These are phyloP conservation scores for Pichia ethanolica DNA, from an alignment of 805 yeast genomes.

Conservation along the genomic window DNA sequence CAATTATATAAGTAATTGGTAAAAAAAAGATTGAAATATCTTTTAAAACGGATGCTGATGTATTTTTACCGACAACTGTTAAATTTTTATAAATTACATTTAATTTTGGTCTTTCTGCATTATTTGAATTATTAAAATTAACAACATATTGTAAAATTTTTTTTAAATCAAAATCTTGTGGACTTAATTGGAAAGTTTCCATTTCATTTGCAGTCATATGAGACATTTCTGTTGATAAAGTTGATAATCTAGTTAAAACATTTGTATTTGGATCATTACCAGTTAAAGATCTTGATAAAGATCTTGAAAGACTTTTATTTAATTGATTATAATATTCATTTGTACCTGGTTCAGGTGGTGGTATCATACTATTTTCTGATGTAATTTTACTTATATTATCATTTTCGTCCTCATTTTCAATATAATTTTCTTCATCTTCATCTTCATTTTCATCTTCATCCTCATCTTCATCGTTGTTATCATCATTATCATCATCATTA, in stretches of 20 bases:
- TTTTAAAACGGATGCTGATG: constrained; percentile 35
- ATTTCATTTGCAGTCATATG: constrained; percentile 10
- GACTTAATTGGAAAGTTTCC: constrained; percentile 11
- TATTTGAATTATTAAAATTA: constrained; percentile 34
- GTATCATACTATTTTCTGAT: neutral
- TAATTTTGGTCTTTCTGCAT: constrained; percentile 33
- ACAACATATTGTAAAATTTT: constrained; percentile 31
- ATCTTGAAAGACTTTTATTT: constrained; percentile 1
- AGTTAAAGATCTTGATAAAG: constrained; percentile 1
- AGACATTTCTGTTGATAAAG: constrained; percentile 9
- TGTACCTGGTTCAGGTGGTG: constrained; percentile 1
- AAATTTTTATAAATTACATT: constrained; percentile 39
- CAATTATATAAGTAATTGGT: constrained; percentile 15
- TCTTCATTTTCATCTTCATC: neutral
- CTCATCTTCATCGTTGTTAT: neutral
- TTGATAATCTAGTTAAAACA: constrained; percentile 7
- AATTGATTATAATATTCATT: constrained; percentile 2
- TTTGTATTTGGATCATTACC: constrained; percentile 1
- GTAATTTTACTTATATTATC: neutral
- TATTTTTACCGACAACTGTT: constrained; percentile 40
- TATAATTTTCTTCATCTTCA: no score
- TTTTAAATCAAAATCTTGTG: constrained; percentile 33
- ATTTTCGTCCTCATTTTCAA: neutral
- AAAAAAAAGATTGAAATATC: constrained; percentile 41
- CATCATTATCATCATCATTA: neutral